Conservation (phyloP, 352 stramenopile species). For the Pythium aquatile region DNA sequence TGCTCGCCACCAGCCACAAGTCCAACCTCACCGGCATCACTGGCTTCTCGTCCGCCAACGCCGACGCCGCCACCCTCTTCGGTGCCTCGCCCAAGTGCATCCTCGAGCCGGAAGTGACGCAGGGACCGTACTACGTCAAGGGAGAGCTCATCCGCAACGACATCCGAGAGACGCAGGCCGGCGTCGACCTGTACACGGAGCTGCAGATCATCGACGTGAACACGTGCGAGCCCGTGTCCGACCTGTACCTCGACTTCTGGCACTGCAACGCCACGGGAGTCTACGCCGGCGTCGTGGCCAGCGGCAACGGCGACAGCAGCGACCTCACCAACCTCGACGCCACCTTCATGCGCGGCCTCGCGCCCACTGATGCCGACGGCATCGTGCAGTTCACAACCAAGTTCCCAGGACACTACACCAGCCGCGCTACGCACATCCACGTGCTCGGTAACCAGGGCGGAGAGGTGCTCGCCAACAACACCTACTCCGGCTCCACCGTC, state of each 20-base stretch:
- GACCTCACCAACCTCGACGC: constrained; percentile 16
- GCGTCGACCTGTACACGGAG: no score
- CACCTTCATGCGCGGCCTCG: constrained; percentile 10
- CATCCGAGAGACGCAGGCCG: no score
- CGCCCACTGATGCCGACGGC: constrained; percentile 8
- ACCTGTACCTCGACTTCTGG: constrained; percentile 13
- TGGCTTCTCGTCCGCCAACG: no score
- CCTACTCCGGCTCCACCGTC: constrained; percentile 4
- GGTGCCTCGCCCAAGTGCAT: no score
- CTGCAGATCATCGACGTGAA: constrained; percentile 20
- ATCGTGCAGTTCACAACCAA: constrained; percentile 21
- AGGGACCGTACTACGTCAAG: no score
- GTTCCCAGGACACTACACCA: constrained; percentile 22
- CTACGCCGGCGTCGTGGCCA: constrained; percentile 10
- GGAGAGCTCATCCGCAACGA: no score
- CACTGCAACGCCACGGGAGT: constrained; percentile 18
- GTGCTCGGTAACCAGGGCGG: constrained; percentile 15
- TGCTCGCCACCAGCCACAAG: no score
- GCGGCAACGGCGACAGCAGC: constrained; percentile 8
- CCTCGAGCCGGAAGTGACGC: no score
- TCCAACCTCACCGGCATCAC: no score
- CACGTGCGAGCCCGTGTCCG: constrained; percentile 13
- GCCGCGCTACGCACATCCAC: constrained; percentile 13
- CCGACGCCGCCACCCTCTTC: no score
- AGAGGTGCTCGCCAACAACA: constrained; percentile 14